Percentiles rank a stretch among this genome's conserved stretches.
phyloP scores from a whole-genome alignment of 2,329 filamentous ascomycete species.

The Stagonosporopsis rhizophila region DNA sequence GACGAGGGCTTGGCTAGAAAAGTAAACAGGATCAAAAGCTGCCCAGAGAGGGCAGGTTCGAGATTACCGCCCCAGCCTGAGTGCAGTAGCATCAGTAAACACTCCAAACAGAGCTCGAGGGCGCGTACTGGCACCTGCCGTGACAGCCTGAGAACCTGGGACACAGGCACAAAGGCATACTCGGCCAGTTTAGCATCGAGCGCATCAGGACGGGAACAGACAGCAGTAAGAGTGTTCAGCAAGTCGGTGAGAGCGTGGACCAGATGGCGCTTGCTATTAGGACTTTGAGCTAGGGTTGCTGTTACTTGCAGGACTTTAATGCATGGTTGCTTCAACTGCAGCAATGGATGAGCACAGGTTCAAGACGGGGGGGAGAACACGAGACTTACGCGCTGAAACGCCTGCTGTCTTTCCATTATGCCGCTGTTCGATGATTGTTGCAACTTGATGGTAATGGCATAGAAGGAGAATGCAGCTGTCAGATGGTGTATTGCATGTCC shows the following conservation, averaged over 20 bases:
- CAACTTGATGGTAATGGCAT: background rate
- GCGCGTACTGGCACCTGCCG: conserved; percentile 73
- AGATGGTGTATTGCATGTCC: background rate
- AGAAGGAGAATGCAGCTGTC: background rate
- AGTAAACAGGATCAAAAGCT: conserved; percentile 83
- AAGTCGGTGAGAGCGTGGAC: conserved; percentile 57
- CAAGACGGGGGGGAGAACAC: background rate
- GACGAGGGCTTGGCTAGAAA: conserved; percentile 78
- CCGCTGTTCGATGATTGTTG: conserved; percentile 1
- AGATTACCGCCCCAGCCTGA: conserved; percentile 81
- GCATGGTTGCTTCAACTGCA: conserved; percentile 64
- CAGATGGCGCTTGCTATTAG: conserved; percentile 56
- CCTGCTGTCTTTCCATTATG: conserved; percentile 48
- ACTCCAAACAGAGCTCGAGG: conserved; percentile 78
- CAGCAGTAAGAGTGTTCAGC: conserved; percentile 48
- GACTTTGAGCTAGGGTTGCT: conserved; percentile 57
- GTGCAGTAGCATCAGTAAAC: conserved; percentile 74
- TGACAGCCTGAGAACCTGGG: conserved; percentile 81
- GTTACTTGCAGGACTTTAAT: conserved; percentile 64
- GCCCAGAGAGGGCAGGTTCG: conserved; percentile 75
- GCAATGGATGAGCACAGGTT: conserved; percentile 10
- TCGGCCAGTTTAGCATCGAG: conserved; percentile 86
- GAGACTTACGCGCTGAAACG: conserved; percentile 48
- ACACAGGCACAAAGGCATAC: conserved; percentile 93
- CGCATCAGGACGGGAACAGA: conserved; percentile 44